phyloP scores from a whole-genome alignment of 2,329 filamentous ascomycete genomes.

The Fusarium marasasianum region DNA sequence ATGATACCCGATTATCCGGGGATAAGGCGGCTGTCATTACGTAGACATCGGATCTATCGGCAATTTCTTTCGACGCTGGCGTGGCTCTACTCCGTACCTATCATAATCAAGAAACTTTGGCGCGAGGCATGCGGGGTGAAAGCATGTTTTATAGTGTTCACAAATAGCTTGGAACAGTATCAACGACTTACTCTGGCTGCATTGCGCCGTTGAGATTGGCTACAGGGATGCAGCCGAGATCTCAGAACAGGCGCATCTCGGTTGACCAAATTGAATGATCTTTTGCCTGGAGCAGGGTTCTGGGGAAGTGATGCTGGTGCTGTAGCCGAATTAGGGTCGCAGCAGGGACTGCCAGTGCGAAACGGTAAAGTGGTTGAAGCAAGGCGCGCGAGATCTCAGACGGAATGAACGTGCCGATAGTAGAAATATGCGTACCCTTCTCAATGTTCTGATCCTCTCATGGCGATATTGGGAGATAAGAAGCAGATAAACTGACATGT shows the following conservation, averaged over 20 bases:
- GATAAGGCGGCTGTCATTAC: not conserved
- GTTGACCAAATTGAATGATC: not conserved
- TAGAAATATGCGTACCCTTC: fast-evolving
- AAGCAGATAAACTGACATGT: not conserved
- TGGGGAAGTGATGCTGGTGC: not conserved
- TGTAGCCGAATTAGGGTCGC: not conserved
- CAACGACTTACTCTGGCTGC: not conserved
- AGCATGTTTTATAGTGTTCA: not conserved
- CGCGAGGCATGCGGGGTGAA: not conserved
- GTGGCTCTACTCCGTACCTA: not conserved
- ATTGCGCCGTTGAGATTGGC: not conserved
- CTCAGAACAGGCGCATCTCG: not conserved
- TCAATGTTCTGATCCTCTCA: not conserved
- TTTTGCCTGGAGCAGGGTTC: not conserved
- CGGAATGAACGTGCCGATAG: not conserved
- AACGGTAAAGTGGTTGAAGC: too few relatives aligned
- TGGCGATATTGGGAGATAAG: not conserved
- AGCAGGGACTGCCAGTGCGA: too few relatives aligned
- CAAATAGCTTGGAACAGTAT: not conserved
- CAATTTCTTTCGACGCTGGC: not conserved
- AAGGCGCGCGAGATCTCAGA: fast-evolving
- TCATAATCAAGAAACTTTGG: too few relatives aligned
- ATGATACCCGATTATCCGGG: not conserved
- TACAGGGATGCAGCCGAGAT: not conserved
- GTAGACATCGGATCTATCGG: not conserved